Base-by-base conservation (phyloP, 169 alveolate species). In the Plasmodium malariae region DNA sequence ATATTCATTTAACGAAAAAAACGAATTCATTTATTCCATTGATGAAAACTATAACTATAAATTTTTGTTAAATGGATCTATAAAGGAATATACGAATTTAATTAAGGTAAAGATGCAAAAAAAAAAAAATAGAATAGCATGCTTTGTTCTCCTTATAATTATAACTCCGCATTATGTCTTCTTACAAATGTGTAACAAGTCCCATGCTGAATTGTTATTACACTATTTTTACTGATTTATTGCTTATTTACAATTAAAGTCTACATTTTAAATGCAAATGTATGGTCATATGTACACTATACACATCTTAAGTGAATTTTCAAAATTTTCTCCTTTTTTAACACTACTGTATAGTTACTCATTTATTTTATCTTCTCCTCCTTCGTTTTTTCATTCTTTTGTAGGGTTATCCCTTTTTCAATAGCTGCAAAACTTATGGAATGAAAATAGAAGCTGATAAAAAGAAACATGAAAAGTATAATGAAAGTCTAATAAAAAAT, bases 381-480 rank as follows among this genome's bases (percentile, higher is more conserved):
- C 32, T 59, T 0, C 30, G 24, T 26, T 28, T 24, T 0, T 12
- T n/a, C 7, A 14, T 34, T 11, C 21, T 17, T 48, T 71, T n/a
- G 9, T 36, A 83, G 91, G 67, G 63, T 3, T 83, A 83, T 26
- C 91, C 91, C 0, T 26, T 51, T 32, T 34, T 67, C 63, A 83
- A 83, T 67, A 83, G 83, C 57, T 83, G 91, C 70, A 34, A 83
- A 83, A 17, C 83, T 3, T 83, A 83, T 57, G 91, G 91, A 67
- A 83, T 83, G 91, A 83, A 83, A 67, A 83, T 83, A 7, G 91
- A 83, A 34, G 91, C 91, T n/a, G 91, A 83, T 28, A 83, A 83
- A 34, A 65, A 67, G 60, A 49, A 83, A 54, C 55, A 83, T 7
- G 83, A 83, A 48, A 24, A 83, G 43, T 68, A 67, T 30, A 83